A percentile compares a stretch with the other conserved stretches of the same genome.
phyloP scores from a whole-genome alignment of 176 grass and related monocot species.

The Aegilops longissima region DNA sequence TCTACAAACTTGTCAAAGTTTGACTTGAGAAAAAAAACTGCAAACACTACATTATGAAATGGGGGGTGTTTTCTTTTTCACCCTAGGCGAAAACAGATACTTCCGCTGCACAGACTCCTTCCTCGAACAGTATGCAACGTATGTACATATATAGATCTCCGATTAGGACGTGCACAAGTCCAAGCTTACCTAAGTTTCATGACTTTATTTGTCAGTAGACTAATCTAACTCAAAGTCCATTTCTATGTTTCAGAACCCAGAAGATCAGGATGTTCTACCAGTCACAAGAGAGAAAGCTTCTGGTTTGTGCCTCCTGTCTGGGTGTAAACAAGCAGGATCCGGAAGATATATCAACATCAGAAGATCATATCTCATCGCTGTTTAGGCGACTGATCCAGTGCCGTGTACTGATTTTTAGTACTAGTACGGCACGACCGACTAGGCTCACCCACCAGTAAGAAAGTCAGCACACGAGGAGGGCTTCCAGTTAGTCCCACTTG shows the following conservation, averaged over 20 bases:
- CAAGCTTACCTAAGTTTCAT: neutral
- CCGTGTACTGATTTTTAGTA: neutral
- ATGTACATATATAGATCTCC: neutral
- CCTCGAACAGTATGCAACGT: neutral
- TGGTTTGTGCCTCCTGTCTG: neutral
- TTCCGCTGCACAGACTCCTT: neutral
- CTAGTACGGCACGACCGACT: no score
- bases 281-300: neutral
- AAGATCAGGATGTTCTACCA: neutral
- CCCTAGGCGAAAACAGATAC: no score
- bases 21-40: no score
- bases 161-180: slow-evolving; percentile 4
- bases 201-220: neutral
- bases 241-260: neutral
- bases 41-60: no score
- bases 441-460: no score
- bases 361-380: neutral
- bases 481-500: no score
- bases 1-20: no score
- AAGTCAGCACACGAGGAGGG: no score
- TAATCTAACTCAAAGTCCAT: neutral
- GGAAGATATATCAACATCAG: slow-evolving; percentile 1
- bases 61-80: no score
- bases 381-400: no score
- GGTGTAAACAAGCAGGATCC: neutral